Conservation (phyloP, 2,329 filamentous ascomycete species). For the Fusarium bulbicola region DNA sequence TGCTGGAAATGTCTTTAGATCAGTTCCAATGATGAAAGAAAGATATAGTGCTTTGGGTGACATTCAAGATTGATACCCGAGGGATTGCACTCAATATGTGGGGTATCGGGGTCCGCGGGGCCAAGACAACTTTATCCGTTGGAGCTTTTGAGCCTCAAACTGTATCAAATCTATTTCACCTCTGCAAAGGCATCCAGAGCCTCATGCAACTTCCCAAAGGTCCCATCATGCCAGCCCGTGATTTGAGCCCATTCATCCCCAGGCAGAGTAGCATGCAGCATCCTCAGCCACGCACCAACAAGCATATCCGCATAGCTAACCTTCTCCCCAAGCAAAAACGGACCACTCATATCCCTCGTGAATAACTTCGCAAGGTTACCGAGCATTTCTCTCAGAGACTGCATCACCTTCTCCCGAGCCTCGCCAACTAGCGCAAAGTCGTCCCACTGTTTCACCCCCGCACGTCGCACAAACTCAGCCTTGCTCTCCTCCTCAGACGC, state of each 20-base stretch:
- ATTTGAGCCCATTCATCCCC: conserved; percentile 58
- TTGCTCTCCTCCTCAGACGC: conserved; percentile 54
- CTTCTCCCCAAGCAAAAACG: conserved; percentile 57
- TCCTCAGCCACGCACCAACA: conserved; percentile 64
- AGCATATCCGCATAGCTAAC: conserved; percentile 65
- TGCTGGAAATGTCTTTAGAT: accelerated
- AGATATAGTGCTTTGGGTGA: background rate
- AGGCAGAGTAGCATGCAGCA: conserved; percentile 53
- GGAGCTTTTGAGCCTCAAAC: background rate
- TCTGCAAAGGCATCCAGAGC: conserved; percentile 52
- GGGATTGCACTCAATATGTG: background rate
- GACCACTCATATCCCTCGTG: conserved; percentile 49
- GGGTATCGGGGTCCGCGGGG: background rate
- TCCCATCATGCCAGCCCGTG: conserved; percentile 58
- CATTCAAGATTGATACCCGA: background rate
- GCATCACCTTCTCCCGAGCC: conserved; percentile 49
- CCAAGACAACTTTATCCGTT: too few species aligned
- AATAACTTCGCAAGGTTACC: conserved; percentile 55
- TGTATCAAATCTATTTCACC: conserved; percentile 32
- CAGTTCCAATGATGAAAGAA: accelerated
- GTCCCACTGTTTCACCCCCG: conserved; percentile 54
- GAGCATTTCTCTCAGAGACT: conserved; percentile 53
- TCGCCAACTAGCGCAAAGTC: conserved; percentile 52
- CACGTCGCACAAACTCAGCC: conserved; percentile 59
- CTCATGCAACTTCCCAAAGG: conserved; percentile 61